Conservation (phyloP, 78 protist genomes). For the Paratrimastix pyriformis region DNA sequence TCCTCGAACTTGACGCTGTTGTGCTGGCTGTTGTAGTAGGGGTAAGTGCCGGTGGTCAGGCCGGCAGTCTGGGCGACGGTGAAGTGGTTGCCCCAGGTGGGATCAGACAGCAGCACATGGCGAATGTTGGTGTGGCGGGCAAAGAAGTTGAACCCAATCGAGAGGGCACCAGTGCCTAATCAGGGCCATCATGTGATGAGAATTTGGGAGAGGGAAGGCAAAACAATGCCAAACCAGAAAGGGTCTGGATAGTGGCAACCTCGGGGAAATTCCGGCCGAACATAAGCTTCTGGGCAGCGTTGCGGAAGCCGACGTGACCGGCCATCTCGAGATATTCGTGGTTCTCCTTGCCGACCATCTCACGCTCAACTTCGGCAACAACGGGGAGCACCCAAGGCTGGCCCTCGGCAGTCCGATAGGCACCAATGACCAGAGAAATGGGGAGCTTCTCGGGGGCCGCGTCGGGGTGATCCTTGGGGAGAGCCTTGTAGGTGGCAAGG, state of each 20-base stretch:
- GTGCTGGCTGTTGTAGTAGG: constrained; percentile 56
- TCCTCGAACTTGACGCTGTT: constrained; percentile 65
- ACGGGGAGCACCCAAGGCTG: constrained; percentile 71
- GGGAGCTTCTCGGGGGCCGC: constrained; percentile 38
- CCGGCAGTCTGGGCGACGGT: constrained; percentile 25
- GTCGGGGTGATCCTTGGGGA: not conserved
- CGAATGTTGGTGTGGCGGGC: constrained; percentile 6
- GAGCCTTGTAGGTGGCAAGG: not conserved
- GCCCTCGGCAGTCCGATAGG: constrained; percentile 80
- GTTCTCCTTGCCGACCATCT: constrained; percentile 9
- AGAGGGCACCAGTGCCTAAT: constrained; percentile 93
- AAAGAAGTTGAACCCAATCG: constrained; percentile 68
- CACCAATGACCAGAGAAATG: constrained; percentile 73
- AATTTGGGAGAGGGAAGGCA: no score
- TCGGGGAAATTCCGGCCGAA: constrained; percentile 46
- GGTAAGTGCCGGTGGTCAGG: constrained; percentile 18
- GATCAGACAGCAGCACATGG: constrained; percentile 71
- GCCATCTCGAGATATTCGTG: constrained; percentile 80
- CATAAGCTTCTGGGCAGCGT: constrained; percentile 36
- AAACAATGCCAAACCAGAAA: no score
- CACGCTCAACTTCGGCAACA: constrained; percentile 46
- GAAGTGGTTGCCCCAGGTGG: constrained; percentile 86
- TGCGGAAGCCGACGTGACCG: constrained; percentile 58
- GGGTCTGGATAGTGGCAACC: constrained; percentile 65
- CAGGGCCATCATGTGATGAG: no score